Base-by-base conservation (phyloP, 1,139 yeast genomes). In the Eremothecium sinecaudum region DNA sequence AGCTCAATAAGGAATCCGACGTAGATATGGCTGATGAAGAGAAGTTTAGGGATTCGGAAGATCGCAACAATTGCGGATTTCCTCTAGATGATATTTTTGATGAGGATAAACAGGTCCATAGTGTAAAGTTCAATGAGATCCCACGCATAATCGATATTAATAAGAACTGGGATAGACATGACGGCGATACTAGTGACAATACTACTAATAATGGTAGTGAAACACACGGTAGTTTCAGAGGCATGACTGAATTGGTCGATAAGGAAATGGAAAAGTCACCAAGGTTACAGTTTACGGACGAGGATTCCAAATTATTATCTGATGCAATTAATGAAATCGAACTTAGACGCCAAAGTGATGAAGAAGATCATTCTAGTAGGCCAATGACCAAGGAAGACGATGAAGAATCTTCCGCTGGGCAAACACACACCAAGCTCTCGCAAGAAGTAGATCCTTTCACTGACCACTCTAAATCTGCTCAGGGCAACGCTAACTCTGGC, bases 31-130 rank as follows among this genome's bases (percentile, higher is more conserved):
- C 11, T 10, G 27, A 18, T 17, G 26, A 31, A 10, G 47, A 44
- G 27, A 47, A 50, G 40, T 31, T 46, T 28, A 53, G 47, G 31
- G 49, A n/a, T 38, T 23, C 30, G 7, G 30, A n/a, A 14, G 30
- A 27, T 6, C 30, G 17, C 10, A 21, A 27, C n/a, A 27, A 27
- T 14, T 21, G 17, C 5, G 30, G 9, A 15, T 16, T 21, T 5
- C 12, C 42, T 32, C 33, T 50, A 16, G 45, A 53, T 35, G 56
- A 48, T 24, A 51, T 51, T 15, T 49, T 47, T 24, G 35, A 29
- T 10, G 40, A 34, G 2, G 34, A 28, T 10, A 26, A 20, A 13
- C 32, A 22, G 11, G 50, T 42, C 17, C 45, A 39, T 16, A 48
- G 50, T 4, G 57, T 51, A 1, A 53, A 48, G 30, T 51, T 53